Evolutionary conservation across 2,329 filamentous ascomycete genomes (phyloP).

Genomic region (Leptographium wingfieldii): DNA sequence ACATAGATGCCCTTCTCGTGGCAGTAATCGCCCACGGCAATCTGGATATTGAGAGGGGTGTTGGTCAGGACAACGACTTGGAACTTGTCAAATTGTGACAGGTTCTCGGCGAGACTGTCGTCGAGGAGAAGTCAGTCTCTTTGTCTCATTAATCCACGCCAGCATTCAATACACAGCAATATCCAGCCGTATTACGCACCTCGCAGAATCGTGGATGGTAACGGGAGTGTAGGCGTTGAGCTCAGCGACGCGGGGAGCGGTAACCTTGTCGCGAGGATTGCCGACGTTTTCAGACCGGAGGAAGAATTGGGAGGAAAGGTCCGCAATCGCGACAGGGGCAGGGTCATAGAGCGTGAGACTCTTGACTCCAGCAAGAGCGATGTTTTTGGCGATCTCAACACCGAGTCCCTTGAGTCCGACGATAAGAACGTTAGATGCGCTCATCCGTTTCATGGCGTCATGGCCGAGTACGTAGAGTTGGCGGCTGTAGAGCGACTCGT

Average conservation of each 20-base stretch:
- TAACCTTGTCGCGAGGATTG: conserved; percentile 77
- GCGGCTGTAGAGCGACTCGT: conserved; percentile 61
- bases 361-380: conserved; percentile 95
- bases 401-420: conserved; percentile 87
- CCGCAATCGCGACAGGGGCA: conserved; percentile 66
- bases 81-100: conserved; percentile 76
- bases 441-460: conserved; percentile 97
- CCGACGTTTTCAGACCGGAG: conserved; percentile 78
- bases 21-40: conserved; percentile 81
- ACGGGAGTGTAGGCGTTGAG: conserved; percentile 95
- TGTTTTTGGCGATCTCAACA: conserved; percentile 98
- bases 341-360: conserved; percentile 90
- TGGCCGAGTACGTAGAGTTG: conserved; percentile 61
- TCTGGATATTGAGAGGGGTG: conserved; percentile 66
- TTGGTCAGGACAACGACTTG: conserved; percentile 88
- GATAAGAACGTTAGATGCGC: conserved; percentile 85
- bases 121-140: conserved; percentile 13
- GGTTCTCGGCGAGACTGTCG: conserved; percentile 57
- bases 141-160: neutral
- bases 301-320: conserved; percentile 97
- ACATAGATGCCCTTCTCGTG: conserved; percentile 89
- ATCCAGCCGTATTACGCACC: conserved; percentile 23
- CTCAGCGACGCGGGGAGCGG: conserved; percentile 80
- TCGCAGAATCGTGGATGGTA: conserved; percentile 52
- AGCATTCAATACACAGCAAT: neutral